Base-by-base conservation (phyloP, 345 rosid species). In the Lepidium sativum region DNA sequence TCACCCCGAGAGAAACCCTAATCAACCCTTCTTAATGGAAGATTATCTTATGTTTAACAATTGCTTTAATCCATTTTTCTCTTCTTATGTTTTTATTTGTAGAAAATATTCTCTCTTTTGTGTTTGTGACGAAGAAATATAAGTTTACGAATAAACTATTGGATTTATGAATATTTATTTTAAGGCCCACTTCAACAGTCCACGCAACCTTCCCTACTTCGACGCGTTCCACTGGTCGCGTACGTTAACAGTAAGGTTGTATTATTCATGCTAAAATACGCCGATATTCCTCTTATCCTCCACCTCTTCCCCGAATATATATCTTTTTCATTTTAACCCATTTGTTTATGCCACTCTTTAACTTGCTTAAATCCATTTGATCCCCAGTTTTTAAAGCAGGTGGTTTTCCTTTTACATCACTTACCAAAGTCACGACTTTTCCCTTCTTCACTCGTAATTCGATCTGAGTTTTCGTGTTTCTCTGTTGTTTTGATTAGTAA, bases 231-330 rank as follows among this genome's bases (percentile, higher is more conserved):
- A 21, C 31, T 8, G 7, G 13, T 0, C 16, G 76, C 71, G 71
- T 40, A 65, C 66, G 76, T 34, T 65, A 27, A 72, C 14, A 27
- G n/a, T 0, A 23, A 12, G 7, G 6, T 10, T 14, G 1, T 3
- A 9, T 0, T 2, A n/a, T 2, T 0, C 0, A 3, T 20, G 45
- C 75, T 71, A 71, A 56, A 39, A 49, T 63, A 64, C 75, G 59
- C 75, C 21, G 62, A 63, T 54, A 55, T 55, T 70, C 39, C 64
- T 27, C 31, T 71, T 63, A 71, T 71, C 75, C 60, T 54, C 60
- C 70, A 57, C 70, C 60, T 57, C 70, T 65, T 63, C 20, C 15
- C 60, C 52, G 69, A 54, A 27, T 53, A 62, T 70, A 47, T 37
- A 21, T 63, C 1, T 29, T 9, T 49, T 29, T n/a, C 27, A 9